Evolutionary conservation across 2,329 filamentous ascomycete genomes (phyloP), one percentile per base, ranked within the genome.

Genomic region (Atkinsonella hypoxylon): DNA sequence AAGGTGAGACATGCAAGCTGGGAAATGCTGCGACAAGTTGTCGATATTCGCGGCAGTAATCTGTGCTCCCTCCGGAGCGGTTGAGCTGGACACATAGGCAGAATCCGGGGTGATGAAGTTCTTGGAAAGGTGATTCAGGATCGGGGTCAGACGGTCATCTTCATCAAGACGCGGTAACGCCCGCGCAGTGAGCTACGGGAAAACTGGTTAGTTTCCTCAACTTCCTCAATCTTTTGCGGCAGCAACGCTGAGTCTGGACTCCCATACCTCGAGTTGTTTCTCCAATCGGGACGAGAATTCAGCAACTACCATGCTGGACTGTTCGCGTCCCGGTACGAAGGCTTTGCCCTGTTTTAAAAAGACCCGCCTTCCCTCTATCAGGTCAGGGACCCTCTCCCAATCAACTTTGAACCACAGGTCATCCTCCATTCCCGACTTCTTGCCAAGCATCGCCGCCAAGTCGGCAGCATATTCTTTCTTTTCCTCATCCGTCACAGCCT

Each of bases 371-470:
- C 78, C 70, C 67, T 96, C 90, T 0, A 98, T 83, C 38, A 98
- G 70, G 54, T 97, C 91, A 0, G 91, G 89, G 1, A 98, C 93
- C 34, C 83, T 80, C 64, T 89, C 86, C 89, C 91, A 98, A 61
- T 96, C 89, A 1, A 97, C 89, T 70, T 96, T 97, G 75, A 94
- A 95, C 85, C 89, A 98, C 26, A 74, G 82, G 60, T 93, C 88
- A 41, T 95, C 88, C 15, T 95, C 89, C 6, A 61, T 57, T 45
- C 59, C 59, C 43, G 62, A 62, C 57, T 70, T 68, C 48, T 65
- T 67, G 1, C 63, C 64, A 10, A 64, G 55, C 49, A 73, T 70
- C 20, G 79, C 78, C 0, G 75, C 69, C 48, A 95, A 67, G 52
- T 86, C 77, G 0, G 78, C 71, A 1, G 74, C 73, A 49, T 89